Base-by-base conservation (phyloP, 306 rosid genomes). In the Urtica urens region DNA sequence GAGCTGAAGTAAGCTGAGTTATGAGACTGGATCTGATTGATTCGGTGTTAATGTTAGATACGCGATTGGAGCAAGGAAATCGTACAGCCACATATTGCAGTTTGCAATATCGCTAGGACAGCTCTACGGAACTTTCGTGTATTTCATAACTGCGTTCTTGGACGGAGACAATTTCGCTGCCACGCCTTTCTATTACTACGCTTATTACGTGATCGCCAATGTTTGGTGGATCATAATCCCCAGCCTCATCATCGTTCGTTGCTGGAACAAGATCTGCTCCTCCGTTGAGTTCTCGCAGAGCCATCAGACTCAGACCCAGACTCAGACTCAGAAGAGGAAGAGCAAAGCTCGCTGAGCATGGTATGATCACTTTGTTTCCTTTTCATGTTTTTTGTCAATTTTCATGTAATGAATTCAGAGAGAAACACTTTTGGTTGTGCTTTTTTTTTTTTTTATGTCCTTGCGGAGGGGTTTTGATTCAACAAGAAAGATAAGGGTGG, bases 21-120 rank as follows among this genome's bases (percentile, higher is more conserved):
- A n/a, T n/a, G n/a, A n/a, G n/a, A n/a, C n/a, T n/a, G n/a, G n/a
- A n/a, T n/a, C n/a, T 44, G 49, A 16, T 44, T 43, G n/a, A n/a
- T n/a, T n/a, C n/a, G n/a, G n/a, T n/a, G n/a, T n/a, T n/a, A n/a
- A n/a, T 48, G 37, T 52, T 82, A 84, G 95, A 55, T 77, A 81
- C 11, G 94, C 99, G n/a, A 81, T 85, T 56, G 82, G 82, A 20
- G 53, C 65, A 2, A 73, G 76, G 15, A 90, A 84, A 59, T 55
- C 99, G 18, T 85, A 85, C 43, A 72, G 92, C 56, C 73, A 81
- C 49, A 72, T 85, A 40, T 87, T 90, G 54, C 95, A 90, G 67
- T 78, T 92, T 22, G 87, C 87, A 35, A 60, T 92, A 60, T 92
- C 85, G 34, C 47, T 92, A 58, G 83, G 96, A 12, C 99, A 92